A percentile compares a stretch with the other conserved stretches of the same genome.
Conservation (phyloP, 106 monocot genomes). For the Ottelia alismoides region DNA sequence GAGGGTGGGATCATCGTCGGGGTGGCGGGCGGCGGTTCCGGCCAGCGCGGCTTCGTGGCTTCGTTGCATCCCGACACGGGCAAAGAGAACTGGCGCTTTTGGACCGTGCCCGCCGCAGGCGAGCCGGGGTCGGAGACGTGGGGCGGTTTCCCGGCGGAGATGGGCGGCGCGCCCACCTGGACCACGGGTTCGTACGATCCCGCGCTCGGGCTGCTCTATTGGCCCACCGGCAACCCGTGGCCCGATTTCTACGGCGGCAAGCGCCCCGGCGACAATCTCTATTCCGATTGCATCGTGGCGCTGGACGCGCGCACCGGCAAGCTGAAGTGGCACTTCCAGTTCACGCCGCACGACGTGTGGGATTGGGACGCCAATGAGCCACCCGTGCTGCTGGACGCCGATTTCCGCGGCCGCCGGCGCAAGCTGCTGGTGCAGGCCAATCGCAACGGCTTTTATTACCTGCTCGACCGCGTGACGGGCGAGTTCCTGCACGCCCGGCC, state of each 20-base stretch:
- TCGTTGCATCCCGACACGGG: neutral
- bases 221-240: neutral
- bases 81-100: neutral
- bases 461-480: neutral
- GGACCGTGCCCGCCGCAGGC: neutral
- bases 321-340: neutral
- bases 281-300: neutral
- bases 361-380: neutral
- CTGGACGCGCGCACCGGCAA: neutral
- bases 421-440: neutral
- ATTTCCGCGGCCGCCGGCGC: too few relatives aligned
- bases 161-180: neutral
- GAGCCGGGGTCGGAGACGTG: neutral
- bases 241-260: too few relatives aligned
- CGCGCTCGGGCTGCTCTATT: neutral
- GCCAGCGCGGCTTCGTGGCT: neutral
- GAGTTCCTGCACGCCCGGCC: neutral
- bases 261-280: neutral
- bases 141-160: neutral
- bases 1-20: neutral
- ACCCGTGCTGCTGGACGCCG: neutral
- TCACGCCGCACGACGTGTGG: too few relatives aligned
- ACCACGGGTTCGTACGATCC: neutral
- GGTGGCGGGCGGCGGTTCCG: neutral
- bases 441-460: neutral